phyloP scores from a whole-genome alignment of 495 filamentous ascomycete species.

The Penicillium turbatum region DNA sequence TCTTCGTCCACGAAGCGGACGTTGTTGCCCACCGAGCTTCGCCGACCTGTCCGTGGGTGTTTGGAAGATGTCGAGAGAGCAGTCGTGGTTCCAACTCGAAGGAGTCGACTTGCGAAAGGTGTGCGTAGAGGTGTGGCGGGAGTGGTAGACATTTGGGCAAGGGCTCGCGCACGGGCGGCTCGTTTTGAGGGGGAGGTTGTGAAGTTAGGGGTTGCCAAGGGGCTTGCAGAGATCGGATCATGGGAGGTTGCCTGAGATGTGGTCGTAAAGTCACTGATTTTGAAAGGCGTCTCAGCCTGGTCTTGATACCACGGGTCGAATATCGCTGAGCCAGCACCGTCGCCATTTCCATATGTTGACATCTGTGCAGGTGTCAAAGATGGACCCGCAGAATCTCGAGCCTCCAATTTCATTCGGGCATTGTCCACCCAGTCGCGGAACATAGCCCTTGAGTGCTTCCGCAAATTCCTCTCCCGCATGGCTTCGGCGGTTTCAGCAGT shows the following conservation, averaged over 20 bases:
- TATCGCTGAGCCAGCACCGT: slow-evolving; percentile 33
- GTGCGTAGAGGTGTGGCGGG: slow-evolving; percentile 45
- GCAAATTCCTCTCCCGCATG: slow-evolving; percentile 53
- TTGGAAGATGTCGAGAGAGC: slow-evolving; percentile 26
- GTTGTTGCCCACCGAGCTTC: slow-evolving; percentile 35
- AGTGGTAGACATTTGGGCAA: slow-evolving; percentile 51
- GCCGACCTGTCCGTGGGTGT: slow-evolving; percentile 29
- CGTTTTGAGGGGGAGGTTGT: slow-evolving; percentile 56
- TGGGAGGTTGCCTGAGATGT: slow-evolving; percentile 23
- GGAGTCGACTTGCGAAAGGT: slow-evolving; percentile 43
- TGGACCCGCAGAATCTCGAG: slow-evolving; percentile 36
- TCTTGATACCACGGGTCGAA: slow-evolving; percentile 40
- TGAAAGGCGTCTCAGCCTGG: slow-evolving; percentile 46
- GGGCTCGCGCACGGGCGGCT: slow-evolving; percentile 47
- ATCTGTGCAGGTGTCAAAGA: slow-evolving; percentile 30
- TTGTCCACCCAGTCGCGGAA: slow-evolving; percentile 57
- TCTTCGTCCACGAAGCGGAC: slow-evolving; percentile 46
- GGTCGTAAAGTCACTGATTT: slow-evolving; percentile 39
- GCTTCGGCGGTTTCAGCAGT: slow-evolving; percentile 46
- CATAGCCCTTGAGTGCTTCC: slow-evolving; percentile 52
- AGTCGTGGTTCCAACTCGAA: slow-evolving; percentile 32
- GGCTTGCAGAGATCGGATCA: slow-evolving; percentile 32
- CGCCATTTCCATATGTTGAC: slow-evolving; percentile 24
- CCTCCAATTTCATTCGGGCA: slow-evolving; percentile 36
- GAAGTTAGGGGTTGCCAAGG: slow-evolving; percentile 50